phyloP scores from a whole-genome alignment of 768 basidiomycete genomes.

The Suillus bovinus region DNA sequence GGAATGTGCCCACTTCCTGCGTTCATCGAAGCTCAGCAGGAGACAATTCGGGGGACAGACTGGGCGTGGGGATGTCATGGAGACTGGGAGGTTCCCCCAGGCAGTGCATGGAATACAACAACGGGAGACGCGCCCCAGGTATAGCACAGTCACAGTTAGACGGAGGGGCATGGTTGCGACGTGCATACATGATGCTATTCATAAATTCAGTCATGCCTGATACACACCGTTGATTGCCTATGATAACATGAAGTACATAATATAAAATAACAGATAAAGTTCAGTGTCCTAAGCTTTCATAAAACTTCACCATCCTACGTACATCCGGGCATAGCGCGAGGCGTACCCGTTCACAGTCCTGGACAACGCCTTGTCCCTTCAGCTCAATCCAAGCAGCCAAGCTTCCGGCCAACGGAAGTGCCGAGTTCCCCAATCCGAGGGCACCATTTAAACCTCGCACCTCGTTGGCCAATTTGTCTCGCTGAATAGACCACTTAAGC shows the following conservation, averaged over 20 bases:
- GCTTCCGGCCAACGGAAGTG: conserved; percentile 33
- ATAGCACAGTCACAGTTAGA: not conserved
- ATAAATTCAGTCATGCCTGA: not conserved
- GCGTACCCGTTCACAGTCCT: conserved; percentile 64
- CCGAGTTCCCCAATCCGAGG: conserved; percentile 19
- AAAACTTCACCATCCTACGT: conserved; percentile 57
- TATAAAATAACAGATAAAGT: not conserved
- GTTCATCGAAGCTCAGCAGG: conserved; percentile 70
- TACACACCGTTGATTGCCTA: not conserved
- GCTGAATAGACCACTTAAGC: conserved; percentile 71
- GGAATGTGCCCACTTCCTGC: conserved; percentile 76
- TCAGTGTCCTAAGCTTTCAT: conserved; percentile 43
- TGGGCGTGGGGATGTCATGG: conserved; percentile 78
- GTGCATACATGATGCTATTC: not conserved
- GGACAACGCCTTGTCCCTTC: conserved; percentile 48
- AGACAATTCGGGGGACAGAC: conserved; percentile 63
- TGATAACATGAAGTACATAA: not conserved
- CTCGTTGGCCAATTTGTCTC: conserved; percentile 59
- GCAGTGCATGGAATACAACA: not conserved
- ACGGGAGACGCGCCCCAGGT: not conserved
- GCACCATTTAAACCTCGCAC: conserved; percentile 45
- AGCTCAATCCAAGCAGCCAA: conserved; percentile 59
- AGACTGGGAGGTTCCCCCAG: conserved; percentile 59
- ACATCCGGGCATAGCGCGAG: conserved; percentile 70
- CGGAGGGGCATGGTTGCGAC: not conserved